Percentiles rank a stretch among this genome's conserved stretches.
Conservation (phyloP, 257 asterid species). For the Nicotiana benthamiana region DNA sequence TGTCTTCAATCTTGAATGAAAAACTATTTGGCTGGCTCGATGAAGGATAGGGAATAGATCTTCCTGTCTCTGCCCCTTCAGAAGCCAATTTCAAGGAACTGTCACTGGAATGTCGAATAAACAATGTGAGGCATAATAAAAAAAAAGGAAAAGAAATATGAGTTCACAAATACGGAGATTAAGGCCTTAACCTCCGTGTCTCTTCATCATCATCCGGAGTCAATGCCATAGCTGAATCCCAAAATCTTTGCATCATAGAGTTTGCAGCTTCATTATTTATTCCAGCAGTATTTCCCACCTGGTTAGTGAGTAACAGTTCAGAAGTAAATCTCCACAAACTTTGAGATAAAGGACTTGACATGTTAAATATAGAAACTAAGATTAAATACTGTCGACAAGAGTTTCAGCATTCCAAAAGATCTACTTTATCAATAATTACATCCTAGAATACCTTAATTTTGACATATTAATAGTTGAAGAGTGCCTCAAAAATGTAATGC, state of each 20-base stretch:
- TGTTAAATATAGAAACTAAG: background rate
- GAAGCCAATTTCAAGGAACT: constrained; percentile 71
- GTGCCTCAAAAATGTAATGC: background rate
- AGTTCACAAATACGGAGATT: background rate
- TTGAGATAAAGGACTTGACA: background rate
- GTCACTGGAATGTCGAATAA: constrained; percentile 45
- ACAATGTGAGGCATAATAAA: constrained; percentile 18
- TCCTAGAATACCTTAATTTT: background rate
- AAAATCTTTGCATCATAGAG: constrained; percentile 79
- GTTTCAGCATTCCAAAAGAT: background rate
- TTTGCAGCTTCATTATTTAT: constrained; percentile 56
- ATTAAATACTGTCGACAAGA: background rate
- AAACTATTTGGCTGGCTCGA: constrained; percentile 42
- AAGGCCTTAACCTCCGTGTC: constrained; percentile 45
- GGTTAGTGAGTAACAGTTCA: constrained; percentile 7
- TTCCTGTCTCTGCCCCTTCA: constrained; percentile 70
- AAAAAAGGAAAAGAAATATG: background rate
- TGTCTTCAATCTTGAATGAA: constrained; percentile 84
- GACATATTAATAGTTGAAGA: background rate
- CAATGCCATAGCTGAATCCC: constrained; percentile 95
- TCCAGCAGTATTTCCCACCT: constrained; percentile 86
- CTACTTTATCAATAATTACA: background rate
- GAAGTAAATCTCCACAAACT: background rate
- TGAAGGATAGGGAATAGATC: constrained; percentile 45
- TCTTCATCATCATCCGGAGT: constrained; percentile 82